Base-by-base conservation (phyloP, 78 protist species). In the Monocercomonoides exilis region DNA sequence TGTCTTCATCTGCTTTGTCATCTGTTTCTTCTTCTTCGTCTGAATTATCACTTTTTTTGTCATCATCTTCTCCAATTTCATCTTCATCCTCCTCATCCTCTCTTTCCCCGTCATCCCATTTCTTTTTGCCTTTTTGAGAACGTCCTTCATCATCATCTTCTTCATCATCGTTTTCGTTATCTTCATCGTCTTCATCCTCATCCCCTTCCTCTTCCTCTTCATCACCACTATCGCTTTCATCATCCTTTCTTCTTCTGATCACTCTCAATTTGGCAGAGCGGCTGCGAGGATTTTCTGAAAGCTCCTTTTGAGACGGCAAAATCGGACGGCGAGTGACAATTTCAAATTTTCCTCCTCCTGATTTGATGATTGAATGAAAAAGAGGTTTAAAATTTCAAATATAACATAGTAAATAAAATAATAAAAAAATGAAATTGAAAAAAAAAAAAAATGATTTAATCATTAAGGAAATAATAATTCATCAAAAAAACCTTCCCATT, bases 221-320 rank as follows among this genome's bases (percentile, higher is more conserved):
- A 5, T 79, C 82, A 4, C 11, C 82, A 4, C 36, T 41, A 32
- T 6, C 11, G 82, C 36, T 41, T 33, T 6, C 5, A 4, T 29
- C 36, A 11, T 54, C 70, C 21, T 54, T 21, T 21, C 11, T 32
- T 21, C 6, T 79, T 41, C 11, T 33, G 11, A 79, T 79, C 43
- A 21, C 42, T 32, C 82, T 33, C 4, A 79, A 21, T 6, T 79
- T 79, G 82, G 82, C 82, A 33, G 82, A 79, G 45, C 82, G 82
- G 11, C 82, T 79, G 4, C 82, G 82, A 5, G 82, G 82, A 21
- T 79, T 79, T 41, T 6, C 6, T 33, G 42, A 32, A 41, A 79
- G 43, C 11, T 79, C 82, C 4, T 21, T 41, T 29, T 4, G 6
- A 29, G 6, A 6, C 82, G 82, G 43, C 42, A 79, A 32, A 21